Base-by-base conservation (phyloP, 2,329 filamentous ascomycete genomes). In the Penicillium aurantiogriseum region DNA sequence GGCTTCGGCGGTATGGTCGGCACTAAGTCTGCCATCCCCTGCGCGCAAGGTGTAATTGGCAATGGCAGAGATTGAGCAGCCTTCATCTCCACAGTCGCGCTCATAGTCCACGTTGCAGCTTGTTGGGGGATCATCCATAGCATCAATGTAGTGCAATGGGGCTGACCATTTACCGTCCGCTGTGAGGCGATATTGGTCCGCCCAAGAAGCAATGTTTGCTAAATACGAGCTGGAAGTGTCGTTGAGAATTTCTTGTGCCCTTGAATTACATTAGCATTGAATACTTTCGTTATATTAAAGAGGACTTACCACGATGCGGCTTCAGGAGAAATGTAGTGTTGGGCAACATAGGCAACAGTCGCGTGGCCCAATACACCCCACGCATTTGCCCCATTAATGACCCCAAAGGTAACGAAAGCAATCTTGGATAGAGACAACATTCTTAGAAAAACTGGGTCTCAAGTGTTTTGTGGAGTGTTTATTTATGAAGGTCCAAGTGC, bases 301-400 rank as follows among this genome's bases (percentile, higher is more conserved):
- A 13, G 5, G 2, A 44, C 59, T 54, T 48, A 77, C 68, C 77
- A 83, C 19, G 71, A 63, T 52, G 73, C 72, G 4, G 81, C 81
- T 17, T 72, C 63, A 19, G 71, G 55, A 4, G 72, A 70, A 49
- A 84, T 69, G 62, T 79, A 80, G 60, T 78, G 73, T 54, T 82
- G 78, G 11, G 83, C 82, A 39, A 85, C 78, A 63, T 80, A 82
- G 21, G 80, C 83, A 6, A 85, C 77, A 3, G 83, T 82, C 31
- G 79, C 77, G 59, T 85, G 83, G 36, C 82, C 83, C 0, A 85
- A 69, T 8, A 68, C 70, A 25, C 83, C 82, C 83, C 83, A 85
- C 8, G 79, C 80, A 52, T 67, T 58, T 17, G 45, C 64, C 4
- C 61, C 58, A 11, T 54, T 57, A n/a, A 51, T 27, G 3, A 47